Conservation (phyloP, 495 filamentous ascomycete genomes). For the Neurospora sp. region DNA sequence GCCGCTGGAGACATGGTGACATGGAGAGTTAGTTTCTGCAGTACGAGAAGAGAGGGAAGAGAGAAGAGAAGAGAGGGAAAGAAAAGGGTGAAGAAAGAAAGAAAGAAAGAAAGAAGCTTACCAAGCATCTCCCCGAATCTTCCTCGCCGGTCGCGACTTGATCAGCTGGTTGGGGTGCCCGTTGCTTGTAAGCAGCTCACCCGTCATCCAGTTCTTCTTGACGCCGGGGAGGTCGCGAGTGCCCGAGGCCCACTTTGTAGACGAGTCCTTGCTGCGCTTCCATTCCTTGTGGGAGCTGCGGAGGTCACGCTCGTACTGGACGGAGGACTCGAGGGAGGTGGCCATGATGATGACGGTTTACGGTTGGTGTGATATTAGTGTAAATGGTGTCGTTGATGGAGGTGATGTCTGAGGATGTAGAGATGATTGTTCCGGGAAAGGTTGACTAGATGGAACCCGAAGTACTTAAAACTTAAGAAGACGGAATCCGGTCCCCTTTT, state of each 20-base stretch:
- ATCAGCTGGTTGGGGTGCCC: constrained; percentile 10
- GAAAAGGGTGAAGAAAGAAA: neutral
- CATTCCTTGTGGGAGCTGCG: constrained; percentile 31
- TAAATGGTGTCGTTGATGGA: neutral
- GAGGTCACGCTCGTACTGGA: constrained; percentile 30
- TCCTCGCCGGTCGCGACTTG: constrained; percentile 20
- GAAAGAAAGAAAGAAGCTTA: neutral
- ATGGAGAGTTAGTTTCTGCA: neutral
- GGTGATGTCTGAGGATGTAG: neutral
- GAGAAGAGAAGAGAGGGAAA: too few species aligned
- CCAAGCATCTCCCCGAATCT: constrained; percentile 3
- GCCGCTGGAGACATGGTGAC: neutral
- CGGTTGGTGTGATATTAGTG: neutral
- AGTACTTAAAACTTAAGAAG: neutral
- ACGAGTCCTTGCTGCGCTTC: constrained; percentile 34
- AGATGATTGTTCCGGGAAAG: neutral
- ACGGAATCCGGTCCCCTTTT: neutral
- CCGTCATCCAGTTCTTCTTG: neutral
- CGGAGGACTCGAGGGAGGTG: constrained; percentile 5
- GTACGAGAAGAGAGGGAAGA: neutral
- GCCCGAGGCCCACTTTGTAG: constrained; percentile 32
- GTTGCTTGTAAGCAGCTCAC: constrained; percentile 10
- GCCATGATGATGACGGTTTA: constrained; percentile 8
- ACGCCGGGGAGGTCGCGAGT: constrained; percentile 18
- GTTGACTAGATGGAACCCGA: neutral